Evolutionary conservation across 805 yeast genomes (phyloP).

Genomic region (Wickerhamomyces hampshirensis): DNA sequence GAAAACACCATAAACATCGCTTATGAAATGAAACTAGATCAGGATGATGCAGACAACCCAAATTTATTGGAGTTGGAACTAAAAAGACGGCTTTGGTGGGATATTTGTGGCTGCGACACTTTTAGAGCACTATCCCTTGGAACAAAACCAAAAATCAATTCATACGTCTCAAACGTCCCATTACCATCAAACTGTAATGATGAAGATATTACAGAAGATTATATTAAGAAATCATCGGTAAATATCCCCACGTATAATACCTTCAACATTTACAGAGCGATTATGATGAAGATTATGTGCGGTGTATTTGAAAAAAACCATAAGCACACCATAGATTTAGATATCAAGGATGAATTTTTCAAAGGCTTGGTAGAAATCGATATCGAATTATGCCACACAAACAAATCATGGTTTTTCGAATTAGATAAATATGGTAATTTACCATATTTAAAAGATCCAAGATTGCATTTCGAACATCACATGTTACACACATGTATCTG

Average conservation of each 20-base stretch:
- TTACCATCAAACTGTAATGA: conserved; percentile 30
- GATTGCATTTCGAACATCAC: conserved; percentile 27
- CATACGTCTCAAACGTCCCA: conserved; percentile 25
- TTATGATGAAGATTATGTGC: conserved; percentile 24
- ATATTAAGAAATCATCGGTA: conserved; percentile 16
- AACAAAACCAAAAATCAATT: conserved; percentile 19
- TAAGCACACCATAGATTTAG: conserved; percentile 15
- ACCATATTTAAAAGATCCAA: conserved; percentile 20
- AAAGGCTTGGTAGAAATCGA: conserved; percentile 25
- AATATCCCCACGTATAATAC: conserved; percentile 25
- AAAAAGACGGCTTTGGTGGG: conserved; percentile 30
- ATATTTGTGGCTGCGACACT: conserved; percentile 26
- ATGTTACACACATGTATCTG: conserved; percentile 28
- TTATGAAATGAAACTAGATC: conserved; percentile 22
- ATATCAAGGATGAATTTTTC: conserved; percentile 16
- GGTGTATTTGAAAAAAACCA: conserved; percentile 24
- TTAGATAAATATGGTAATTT: conserved; percentile 21
- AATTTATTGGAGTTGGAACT: conserved; percentile 25
- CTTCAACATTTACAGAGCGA: conserved; percentile 24
- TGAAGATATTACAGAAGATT: conserved; percentile 23
- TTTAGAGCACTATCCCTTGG: conserved; percentile 24
- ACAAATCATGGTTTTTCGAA: conserved; percentile 25
- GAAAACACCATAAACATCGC: conserved; percentile 22
- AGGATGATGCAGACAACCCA: conserved; percentile 22
- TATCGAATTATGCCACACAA: conserved; percentile 20